Percentiles rank a stretch among this genome's conserved stretches.
These are phyloP conservation scores for Agaricus blazei DNA, from an alignment of 768 basidiomycete genomes.

Conservation along the genomic window DNA sequence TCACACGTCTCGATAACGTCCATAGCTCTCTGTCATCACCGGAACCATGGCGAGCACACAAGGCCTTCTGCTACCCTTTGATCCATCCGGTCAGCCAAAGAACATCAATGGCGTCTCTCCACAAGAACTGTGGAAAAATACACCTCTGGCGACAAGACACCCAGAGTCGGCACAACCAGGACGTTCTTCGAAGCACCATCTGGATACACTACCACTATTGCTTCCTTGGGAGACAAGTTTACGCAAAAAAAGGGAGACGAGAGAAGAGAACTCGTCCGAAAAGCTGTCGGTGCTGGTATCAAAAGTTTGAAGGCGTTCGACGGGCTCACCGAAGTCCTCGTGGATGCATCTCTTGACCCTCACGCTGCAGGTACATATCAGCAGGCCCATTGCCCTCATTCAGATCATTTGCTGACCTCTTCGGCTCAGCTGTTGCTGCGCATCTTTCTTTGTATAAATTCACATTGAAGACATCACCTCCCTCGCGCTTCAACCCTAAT, in stretches of 20 bases:
- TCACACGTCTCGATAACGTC: no score
- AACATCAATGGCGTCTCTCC: slow-evolving; percentile 36
- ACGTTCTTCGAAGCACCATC: slow-evolving; percentile 56
- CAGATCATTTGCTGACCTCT: neutral
- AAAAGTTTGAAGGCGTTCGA: slow-evolving; percentile 62
- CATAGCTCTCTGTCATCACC: no score
- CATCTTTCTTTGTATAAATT: slow-evolving; percentile 74
- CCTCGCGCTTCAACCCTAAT: slow-evolving; percentile 61
- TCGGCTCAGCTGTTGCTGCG: slow-evolving; percentile 62
- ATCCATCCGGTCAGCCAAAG: slow-evolving; percentile 31
- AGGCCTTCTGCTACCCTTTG: slow-evolving; percentile 36
- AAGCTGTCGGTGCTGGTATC: slow-evolving; percentile 67
- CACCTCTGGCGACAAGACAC: slow-evolving; percentile 45
- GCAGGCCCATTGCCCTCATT: no score
- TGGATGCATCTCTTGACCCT: slow-evolving; percentile 64
- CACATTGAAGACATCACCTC: slow-evolving; percentile 69
- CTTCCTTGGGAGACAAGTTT: slow-evolving; percentile 56
- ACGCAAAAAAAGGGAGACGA: slow-evolving; percentile 36
- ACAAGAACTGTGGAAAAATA: slow-evolving; percentile 45
- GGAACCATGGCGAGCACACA: no score
- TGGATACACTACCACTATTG: slow-evolving; percentile 45
- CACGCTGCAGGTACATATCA: slow-evolving; percentile 66
- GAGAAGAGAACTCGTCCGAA: slow-evolving; percentile 64
- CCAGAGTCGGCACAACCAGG: slow-evolving; percentile 59
- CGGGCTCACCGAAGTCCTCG: slow-evolving; percentile 51